phyloP scores from a whole-genome alignment of 2,329 filamentous ascomycete species.

The Fusarium fracticaudum region DNA sequence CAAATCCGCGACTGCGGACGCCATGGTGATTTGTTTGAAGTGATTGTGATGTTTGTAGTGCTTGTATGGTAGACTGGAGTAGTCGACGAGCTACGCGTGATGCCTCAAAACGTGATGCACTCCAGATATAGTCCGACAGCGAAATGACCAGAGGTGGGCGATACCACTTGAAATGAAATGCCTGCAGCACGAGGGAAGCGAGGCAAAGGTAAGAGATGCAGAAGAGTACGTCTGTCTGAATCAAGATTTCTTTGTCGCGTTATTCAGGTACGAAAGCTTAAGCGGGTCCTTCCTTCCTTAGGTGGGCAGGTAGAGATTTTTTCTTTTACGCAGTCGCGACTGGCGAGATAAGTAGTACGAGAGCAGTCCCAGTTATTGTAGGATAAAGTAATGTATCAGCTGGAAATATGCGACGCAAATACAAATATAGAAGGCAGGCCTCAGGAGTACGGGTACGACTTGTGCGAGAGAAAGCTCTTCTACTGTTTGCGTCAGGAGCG shows the following conservation, averaged over 20 bases:
- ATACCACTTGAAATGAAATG: constrained; percentile 17
- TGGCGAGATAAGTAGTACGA: constrained; percentile 37
- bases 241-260: constrained; percentile 27
- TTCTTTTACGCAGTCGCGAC: constrained; percentile 44
- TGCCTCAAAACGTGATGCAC: constrained; percentile 27
- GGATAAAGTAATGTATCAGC: constrained; percentile 6
- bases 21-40: constrained; percentile 61
- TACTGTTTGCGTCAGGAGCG: constrained; percentile 43
- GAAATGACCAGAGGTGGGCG: constrained; percentile 20
- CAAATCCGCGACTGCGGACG: constrained; percentile 88
- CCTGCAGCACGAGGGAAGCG: constrained; percentile 31
- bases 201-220: constrained; percentile 5
- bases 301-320: constrained; percentile 14
- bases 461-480: constrained; percentile 41
- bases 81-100: constrained; percentile 36
- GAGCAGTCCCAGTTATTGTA: constrained; percentile 11
- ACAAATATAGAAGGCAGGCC: constrained; percentile 40
- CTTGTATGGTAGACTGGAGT: constrained; percentile 37
- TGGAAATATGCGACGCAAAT: constrained; percentile 32
- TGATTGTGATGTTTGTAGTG: constrained; percentile 5
- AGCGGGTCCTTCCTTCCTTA: constrained; percentile 26
- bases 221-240: constrained; percentile 12
- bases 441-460: constrained; percentile 42
- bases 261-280: constrained; percentile 38
- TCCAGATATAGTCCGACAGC: constrained; percentile 15